phyloP scores from a whole-genome alignment of 1,284 basidiomycete species.

The Blastosporella zonata region DNA sequence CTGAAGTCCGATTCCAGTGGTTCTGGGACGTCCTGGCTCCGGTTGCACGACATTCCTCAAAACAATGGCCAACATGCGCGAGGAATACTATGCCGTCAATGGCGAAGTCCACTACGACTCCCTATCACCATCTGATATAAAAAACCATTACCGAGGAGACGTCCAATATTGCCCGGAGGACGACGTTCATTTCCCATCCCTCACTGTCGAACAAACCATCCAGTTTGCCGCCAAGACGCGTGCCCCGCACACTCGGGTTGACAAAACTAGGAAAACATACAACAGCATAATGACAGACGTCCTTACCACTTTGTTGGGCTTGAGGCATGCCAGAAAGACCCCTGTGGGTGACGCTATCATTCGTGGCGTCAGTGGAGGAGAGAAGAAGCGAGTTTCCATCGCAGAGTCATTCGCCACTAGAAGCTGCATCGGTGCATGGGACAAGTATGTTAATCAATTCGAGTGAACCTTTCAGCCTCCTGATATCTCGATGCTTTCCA shows the following conservation, averaged over 20 bases:
- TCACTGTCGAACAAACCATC: slow-evolving; percentile 65
- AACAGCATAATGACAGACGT: slow-evolving; percentile 43
- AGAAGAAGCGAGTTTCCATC: slow-evolving; percentile 79
- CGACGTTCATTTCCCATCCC: slow-evolving; percentile 69
- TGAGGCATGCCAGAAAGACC: slow-evolving; percentile 55
- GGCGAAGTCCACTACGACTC: slow-evolving; percentile 66
- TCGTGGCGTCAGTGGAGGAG: slow-evolving; percentile 78
- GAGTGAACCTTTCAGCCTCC: not conserved
- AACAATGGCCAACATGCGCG: slow-evolving; percentile 52
- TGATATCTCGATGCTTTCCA: slow-evolving; percentile 19
- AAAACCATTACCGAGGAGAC: slow-evolving; percentile 55
- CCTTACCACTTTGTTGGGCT: slow-evolving; percentile 66
- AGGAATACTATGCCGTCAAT: slow-evolving; percentile 50
- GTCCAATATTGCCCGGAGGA: slow-evolving; percentile 61
- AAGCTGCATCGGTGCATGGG: slow-evolving; percentile 64
- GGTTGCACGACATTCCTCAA: slow-evolving; percentile 62
- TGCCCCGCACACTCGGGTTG: slow-evolving; percentile 45
- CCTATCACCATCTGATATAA: slow-evolving; percentile 46
- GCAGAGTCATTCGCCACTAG: slow-evolving; percentile 64
- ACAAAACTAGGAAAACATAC: slow-evolving; percentile 42
- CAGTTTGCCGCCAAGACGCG: slow-evolving; percentile 56
- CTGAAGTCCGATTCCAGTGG: slow-evolving; percentile 32
- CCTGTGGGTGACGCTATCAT: slow-evolving; percentile 71
- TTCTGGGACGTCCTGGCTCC: slow-evolving; percentile 57
- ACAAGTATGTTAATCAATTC: slow-evolving; percentile 49